These are phyloP conservation scores for Sambucus nigra DNA, from an alignment of 129 eudicot genomes.

Conservation along the genomic window DNA sequence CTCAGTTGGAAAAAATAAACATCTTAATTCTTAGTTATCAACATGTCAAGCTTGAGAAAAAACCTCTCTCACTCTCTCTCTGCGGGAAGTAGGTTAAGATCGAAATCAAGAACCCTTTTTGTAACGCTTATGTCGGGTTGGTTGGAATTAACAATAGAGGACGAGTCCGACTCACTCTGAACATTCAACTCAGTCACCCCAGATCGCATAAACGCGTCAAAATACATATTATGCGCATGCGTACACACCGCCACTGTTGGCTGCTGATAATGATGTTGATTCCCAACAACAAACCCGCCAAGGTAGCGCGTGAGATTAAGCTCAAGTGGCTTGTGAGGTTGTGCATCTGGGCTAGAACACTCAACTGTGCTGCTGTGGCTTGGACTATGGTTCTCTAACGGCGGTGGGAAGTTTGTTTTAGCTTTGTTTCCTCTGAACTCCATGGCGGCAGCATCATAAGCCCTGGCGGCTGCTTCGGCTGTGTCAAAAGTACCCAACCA, in stretches of 20 bases:
- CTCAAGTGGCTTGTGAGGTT: slow-evolving; percentile 28
- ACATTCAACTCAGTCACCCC: slow-evolving; percentile 3
- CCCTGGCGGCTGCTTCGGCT: slow-evolving; percentile 71
- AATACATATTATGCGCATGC: slow-evolving; percentile 13
- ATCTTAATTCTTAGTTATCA: no score
- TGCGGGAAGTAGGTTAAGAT: slow-evolving; percentile 50
- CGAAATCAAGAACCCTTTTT: slow-evolving; percentile 30
- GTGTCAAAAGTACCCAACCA: slow-evolving; percentile 73
- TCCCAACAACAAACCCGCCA: slow-evolving; percentile 17
- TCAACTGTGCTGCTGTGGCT: slow-evolving; percentile 47
- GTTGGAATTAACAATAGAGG: slow-evolving; percentile 38
- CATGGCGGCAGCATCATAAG: slow-evolving; percentile 58
- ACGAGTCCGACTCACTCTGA: slow-evolving; percentile 14
- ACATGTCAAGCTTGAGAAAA: slow-evolving; percentile 2
- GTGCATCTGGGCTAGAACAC: slow-evolving; percentile 35
- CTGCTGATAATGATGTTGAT: slow-evolving; percentile 10
- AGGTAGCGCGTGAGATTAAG: slow-evolving; percentile 50
- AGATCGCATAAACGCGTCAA: slow-evolving; percentile 12
- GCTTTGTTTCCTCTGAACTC: slow-evolving; percentile 63
- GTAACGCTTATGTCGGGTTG: slow-evolving; percentile 19
- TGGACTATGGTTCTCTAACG: slow-evolving; percentile 22
- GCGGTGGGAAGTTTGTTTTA: slow-evolving; percentile 49
- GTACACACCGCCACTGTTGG: slow-evolving; percentile 13
- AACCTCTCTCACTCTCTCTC: not conserved
- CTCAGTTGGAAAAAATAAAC: no score